Percentiles rank a stretch among this genome's conserved stretches.
phyloP scores from a whole-genome alignment of 805 yeast species.

The Sugiyamaella valdiviana region DNA sequence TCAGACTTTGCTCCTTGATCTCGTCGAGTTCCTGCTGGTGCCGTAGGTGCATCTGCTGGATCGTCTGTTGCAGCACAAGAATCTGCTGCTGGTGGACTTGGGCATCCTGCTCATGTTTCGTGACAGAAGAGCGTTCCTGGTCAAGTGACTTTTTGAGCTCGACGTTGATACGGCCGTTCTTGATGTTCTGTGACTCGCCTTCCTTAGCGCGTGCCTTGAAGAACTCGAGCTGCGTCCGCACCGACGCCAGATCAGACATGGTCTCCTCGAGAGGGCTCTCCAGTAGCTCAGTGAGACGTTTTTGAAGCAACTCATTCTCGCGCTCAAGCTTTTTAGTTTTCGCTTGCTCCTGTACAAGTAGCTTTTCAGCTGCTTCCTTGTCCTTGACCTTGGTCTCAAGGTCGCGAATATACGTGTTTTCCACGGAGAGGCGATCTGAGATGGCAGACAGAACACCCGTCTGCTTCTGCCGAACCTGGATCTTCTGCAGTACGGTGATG shows the following conservation, averaged over 20 bases:
- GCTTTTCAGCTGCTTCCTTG: conserved; percentile 1
- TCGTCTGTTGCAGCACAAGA: neutral
- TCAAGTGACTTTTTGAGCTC: neutral
- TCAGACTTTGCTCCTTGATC: neutral
- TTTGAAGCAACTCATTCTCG: conserved; percentile 7
- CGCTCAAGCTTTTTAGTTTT: conserved; percentile 4
- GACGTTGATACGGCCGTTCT: neutral
- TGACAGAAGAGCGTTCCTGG: neutral
- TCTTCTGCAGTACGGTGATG: conserved; percentile 26
- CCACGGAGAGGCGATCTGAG: conserved; percentile 13
- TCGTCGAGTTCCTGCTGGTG: neutral
- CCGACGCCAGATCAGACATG: conserved; percentile 2
- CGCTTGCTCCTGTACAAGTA: neutral
- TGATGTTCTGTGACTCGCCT: neutral
- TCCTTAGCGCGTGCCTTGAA: neutral
- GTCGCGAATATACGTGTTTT: conserved; percentile 14
- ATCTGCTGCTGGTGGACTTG: neutral
- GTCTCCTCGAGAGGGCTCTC: neutral
- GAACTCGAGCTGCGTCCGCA: neutral
- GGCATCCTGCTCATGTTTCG: neutral
- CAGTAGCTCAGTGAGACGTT: neutral
- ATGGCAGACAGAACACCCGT: conserved; percentile 10
- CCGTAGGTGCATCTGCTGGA: neutral
- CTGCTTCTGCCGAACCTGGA: conserved; percentile 22
- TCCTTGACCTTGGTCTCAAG: conserved; percentile 14